Conservation (phyloP, 1,284 basidiomycete species). For the Malassezia psittaci region DNA sequence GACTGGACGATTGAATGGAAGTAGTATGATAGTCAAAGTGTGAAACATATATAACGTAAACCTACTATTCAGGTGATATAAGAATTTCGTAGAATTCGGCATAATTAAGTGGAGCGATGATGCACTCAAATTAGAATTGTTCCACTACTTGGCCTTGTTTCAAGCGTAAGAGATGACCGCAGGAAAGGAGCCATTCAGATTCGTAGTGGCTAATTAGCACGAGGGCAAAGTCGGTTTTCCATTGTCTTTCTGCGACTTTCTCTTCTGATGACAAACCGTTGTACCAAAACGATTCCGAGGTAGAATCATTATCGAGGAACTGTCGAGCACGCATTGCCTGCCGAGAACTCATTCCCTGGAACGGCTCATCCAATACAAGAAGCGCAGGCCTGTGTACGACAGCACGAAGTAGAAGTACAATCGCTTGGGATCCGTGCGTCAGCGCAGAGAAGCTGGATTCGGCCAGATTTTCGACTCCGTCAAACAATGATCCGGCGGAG, state of each 20-base stretch:
- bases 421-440: constrained; percentile 32
- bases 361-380: constrained; percentile 44
- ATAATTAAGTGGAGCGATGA: not conserved
- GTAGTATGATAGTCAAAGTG: too few species aligned
- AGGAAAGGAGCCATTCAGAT: constrained; percentile 34
- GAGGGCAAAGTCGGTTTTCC: constrained; percentile 21
- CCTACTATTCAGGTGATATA: too few species aligned
- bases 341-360: constrained; percentile 38
- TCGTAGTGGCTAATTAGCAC: constrained; percentile 44
- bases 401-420: constrained; percentile 38
- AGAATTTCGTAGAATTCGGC: too few species aligned
- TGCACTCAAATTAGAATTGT: not conserved
- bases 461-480: constrained; percentile 13
- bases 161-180: constrained; percentile 29
- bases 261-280: constrained; percentile 12
- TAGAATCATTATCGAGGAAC: constrained; percentile 23
- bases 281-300: not conserved
- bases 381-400: constrained; percentile 31
- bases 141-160: constrained; percentile 27
- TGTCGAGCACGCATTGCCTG: constrained; percentile 25
- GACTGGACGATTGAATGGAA: constrained; percentile 36
- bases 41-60: too few species aligned
- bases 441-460: constrained; percentile 19
- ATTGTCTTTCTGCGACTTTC: constrained; percentile 7
- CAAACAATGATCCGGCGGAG: not conserved